Percentiles rank a stretch among this genome's conserved stretches.
Evolutionary conservation across 2,329 filamentous ascomycete genomes (phyloP).

Genomic region (Colletotrichum australisinense): DNA sequence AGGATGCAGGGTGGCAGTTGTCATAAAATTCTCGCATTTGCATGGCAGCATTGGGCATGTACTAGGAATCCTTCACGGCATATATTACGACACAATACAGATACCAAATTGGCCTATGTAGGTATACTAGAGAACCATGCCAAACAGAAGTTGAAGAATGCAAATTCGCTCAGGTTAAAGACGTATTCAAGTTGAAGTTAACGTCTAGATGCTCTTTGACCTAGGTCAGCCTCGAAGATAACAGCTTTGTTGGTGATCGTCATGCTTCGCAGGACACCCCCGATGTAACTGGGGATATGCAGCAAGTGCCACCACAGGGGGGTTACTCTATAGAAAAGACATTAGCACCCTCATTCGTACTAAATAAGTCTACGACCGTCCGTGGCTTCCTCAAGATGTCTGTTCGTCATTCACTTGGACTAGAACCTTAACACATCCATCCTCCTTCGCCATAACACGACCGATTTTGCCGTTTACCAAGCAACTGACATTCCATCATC

Average conservation of each 20-base stretch:
- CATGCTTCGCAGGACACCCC: too few relatives aligned
- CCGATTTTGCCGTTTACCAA: neutral
- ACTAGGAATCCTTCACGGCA: conserved; percentile 6
- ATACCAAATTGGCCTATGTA: conserved; percentile 31
- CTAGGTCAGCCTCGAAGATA: neutral
- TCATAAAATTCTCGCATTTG: conserved; percentile 11
- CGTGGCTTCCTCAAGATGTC: neutral
- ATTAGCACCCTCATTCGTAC: neutral
- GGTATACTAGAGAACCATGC: conserved; percentile 24
- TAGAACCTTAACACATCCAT: neutral
- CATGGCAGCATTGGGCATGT: conserved; percentile 27
- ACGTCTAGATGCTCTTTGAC: too few relatives aligned
- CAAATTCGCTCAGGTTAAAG: neutral
- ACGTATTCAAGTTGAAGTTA: too few relatives aligned
- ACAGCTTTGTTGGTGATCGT: neutral
- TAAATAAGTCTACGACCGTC: neutral
- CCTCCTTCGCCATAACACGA: neutral
- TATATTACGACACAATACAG: conserved; percentile 25
- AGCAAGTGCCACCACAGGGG: too few relatives aligned
- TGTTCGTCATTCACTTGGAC: neutral
- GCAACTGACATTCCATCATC: neutral
- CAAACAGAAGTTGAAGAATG: neutral
- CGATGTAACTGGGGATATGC: too few relatives aligned
- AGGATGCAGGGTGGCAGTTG: neutral
- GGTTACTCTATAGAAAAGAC: neutral